Conservation (phyloP, 2,329 filamentous ascomycete species). For the Cytospora chrysosperma region DNA sequence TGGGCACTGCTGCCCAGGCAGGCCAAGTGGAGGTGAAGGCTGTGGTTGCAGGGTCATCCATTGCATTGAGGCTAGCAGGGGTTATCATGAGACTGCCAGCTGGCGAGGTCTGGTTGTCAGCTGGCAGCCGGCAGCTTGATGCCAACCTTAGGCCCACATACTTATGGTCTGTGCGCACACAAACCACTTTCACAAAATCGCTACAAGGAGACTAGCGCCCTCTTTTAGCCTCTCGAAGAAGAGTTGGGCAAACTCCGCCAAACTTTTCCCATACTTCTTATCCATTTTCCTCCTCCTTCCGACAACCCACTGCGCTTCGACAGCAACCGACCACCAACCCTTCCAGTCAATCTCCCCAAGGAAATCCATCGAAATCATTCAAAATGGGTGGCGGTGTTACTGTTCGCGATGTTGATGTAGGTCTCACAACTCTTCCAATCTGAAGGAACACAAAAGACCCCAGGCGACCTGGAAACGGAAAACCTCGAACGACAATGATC, state of each 20-base stretch:
- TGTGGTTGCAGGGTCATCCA: background rate
- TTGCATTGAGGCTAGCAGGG: background rate
- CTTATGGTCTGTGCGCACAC: background rate
- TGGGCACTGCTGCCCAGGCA: too few species aligned
- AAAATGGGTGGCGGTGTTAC: conserved; percentile 78
- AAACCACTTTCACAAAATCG: background rate
- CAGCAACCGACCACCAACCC: conserved; percentile 41
- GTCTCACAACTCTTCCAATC: conserved; percentile 40
- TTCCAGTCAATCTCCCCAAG: conserved; percentile 32
- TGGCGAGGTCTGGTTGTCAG: background rate
- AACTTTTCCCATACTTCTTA: background rate
- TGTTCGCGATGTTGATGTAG: conserved; percentile 84
- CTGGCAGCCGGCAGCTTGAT: background rate
- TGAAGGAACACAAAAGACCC: conserved; percentile 28
- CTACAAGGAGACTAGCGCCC: background rate
- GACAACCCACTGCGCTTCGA: conserved; percentile 26
- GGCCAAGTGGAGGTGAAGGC: background rate
- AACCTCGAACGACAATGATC: background rate
- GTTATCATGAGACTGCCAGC: background rate
- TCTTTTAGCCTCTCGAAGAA: background rate
- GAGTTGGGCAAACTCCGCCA: background rate
- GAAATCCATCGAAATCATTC: conserved; percentile 21
- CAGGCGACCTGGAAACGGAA: conserved; percentile 18
- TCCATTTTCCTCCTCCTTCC: conserved; percentile 9
- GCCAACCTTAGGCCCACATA: background rate